Evolutionary conservation across 2,329 filamentous ascomycete genomes (phyloP).

Genomic region (Monosporascus sp.): DNA sequence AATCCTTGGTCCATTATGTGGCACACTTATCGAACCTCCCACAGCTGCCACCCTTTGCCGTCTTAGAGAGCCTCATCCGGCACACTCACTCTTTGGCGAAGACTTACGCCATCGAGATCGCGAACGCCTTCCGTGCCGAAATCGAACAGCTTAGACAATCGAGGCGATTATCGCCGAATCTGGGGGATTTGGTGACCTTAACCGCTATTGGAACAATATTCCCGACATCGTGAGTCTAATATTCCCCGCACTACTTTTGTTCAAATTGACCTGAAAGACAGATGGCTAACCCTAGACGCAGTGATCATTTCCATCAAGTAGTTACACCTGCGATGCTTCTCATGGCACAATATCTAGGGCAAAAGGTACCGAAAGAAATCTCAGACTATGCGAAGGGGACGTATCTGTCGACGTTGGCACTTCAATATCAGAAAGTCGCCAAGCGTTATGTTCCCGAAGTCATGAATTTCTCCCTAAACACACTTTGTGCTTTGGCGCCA

Average conservation of each 20-base stretch:
- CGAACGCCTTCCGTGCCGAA: conserved; percentile 70
- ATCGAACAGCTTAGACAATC: conserved; percentile 51
- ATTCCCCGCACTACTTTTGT: neutral
- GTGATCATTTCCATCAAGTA: conserved; percentile 91
- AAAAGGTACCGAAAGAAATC: conserved; percentile 62
- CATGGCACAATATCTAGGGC: conserved; percentile 78
- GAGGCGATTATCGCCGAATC: conserved; percentile 48
- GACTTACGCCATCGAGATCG: conserved; percentile 73
- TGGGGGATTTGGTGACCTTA: conserved; percentile 74
- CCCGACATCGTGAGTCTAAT: conserved; percentile 61
- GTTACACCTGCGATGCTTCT: conserved; percentile 83
- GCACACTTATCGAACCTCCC: conserved; percentile 41
- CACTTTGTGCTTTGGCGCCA: conserved; percentile 63
- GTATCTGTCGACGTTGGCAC: conserved; percentile 70
- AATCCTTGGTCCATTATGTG: conserved; percentile 59
- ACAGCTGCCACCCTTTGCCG: conserved; percentile 51
- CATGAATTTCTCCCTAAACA: conserved; percentile 74
- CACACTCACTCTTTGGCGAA: conserved; percentile 92
- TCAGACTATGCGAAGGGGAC: conserved; percentile 67
- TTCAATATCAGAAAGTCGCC: conserved; percentile 78
- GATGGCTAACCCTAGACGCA: neutral
- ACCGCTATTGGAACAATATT: conserved; percentile 82
- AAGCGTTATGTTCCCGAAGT: conserved; percentile 89
- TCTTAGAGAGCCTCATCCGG: conserved; percentile 75
- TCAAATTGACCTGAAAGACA: neutral